Percentiles rank a stretch among this genome's conserved stretches.
phyloP scores from a whole-genome alignment of 495 filamentous ascomycete genomes.

The Sabuloglossum arenarium region DNA sequence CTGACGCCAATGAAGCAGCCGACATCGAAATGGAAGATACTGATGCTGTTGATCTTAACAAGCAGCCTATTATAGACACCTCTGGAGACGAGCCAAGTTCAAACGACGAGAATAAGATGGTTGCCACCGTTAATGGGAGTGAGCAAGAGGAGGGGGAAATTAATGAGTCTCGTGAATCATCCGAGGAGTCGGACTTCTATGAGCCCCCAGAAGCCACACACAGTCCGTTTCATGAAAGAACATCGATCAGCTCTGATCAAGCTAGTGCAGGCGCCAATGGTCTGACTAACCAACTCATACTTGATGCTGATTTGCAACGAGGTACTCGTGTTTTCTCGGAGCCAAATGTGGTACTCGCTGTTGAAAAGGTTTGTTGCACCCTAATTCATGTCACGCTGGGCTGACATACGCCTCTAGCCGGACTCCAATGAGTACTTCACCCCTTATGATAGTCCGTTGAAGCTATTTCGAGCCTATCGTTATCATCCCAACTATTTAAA shows the following conservation, averaged over 20 bases:
- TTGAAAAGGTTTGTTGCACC: neutral
- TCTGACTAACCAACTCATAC: conserved; percentile 12
- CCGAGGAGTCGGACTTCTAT: conserved; percentile 27
- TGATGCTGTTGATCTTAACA: neutral
- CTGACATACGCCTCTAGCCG: neutral
- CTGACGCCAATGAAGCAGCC: neutral
- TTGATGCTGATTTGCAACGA: neutral
- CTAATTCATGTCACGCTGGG: neutral
- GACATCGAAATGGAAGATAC: neutral
- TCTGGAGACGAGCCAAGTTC: neutral
- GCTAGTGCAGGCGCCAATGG: conserved; percentile 9
- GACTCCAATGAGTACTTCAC: neutral
- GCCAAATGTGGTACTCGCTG: neutral
- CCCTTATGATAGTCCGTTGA: conserved; percentile 68
- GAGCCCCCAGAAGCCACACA: conserved; percentile 33
- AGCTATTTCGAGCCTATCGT: conserved; percentile 67
- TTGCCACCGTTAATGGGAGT: neutral
- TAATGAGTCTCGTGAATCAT: conserved; percentile 9
- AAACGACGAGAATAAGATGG: neutral
- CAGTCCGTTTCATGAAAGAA: neutral
- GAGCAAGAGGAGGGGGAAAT: neutral
- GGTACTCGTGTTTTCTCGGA: neutral
- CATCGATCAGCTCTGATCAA: conserved; percentile 11
- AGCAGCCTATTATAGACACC: neutral
- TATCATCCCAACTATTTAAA: conserved; percentile 59